Percentiles rank a stretch among this genome's conserved stretches.
phyloP scores from a whole-genome alignment of 352 stramenopile genomes.

The Pythium aristosporum region DNA sequence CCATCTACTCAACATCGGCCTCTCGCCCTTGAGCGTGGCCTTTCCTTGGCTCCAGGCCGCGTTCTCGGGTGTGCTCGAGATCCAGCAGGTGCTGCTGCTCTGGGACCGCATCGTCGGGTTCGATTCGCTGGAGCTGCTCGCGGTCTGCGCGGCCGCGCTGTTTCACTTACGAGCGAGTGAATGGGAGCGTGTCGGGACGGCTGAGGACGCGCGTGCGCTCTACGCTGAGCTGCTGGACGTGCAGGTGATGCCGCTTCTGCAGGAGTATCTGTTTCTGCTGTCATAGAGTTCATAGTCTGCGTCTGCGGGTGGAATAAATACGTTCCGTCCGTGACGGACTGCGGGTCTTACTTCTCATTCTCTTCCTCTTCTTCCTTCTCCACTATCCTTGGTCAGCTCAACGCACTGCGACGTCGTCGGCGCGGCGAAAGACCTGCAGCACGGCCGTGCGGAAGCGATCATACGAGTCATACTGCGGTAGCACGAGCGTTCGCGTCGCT shows the following conservation, averaged over 20 bases:
- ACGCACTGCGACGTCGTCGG: constrained; percentile 29
- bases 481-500: constrained; percentile 33
- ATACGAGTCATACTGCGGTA: constrained; percentile 60
- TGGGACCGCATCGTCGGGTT: constrained; percentile 79
- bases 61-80: constrained; percentile 76
- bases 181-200: constrained; percentile 37
- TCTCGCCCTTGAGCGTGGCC: constrained; percentile 65
- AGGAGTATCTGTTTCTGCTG: constrained; percentile 70
- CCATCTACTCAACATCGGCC: constrained; percentile 55
- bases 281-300: constrained; percentile 14
- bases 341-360: neutral
- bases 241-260: constrained; percentile 60
- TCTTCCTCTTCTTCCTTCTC: neutral
- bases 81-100: constrained; percentile 70
- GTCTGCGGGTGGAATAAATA: constrained; percentile 11
- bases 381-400: too few relatives aligned
- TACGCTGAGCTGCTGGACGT: constrained; percentile 75
- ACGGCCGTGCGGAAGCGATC: constrained; percentile 45
- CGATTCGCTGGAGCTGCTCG: constrained; percentile 66
- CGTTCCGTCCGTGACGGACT: too few relatives aligned
- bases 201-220: constrained; percentile 58
- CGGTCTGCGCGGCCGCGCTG: constrained; percentile 64
- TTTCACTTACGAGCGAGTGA: constrained; percentile 71
- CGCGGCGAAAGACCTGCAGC: constrained; percentile 43
- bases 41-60: constrained; percentile 82